These are phyloP conservation scores for Achaetomium macrosporum DNA, from an alignment of 2,329 filamentous ascomycete genomes.

Conservation along the genomic window DNA sequence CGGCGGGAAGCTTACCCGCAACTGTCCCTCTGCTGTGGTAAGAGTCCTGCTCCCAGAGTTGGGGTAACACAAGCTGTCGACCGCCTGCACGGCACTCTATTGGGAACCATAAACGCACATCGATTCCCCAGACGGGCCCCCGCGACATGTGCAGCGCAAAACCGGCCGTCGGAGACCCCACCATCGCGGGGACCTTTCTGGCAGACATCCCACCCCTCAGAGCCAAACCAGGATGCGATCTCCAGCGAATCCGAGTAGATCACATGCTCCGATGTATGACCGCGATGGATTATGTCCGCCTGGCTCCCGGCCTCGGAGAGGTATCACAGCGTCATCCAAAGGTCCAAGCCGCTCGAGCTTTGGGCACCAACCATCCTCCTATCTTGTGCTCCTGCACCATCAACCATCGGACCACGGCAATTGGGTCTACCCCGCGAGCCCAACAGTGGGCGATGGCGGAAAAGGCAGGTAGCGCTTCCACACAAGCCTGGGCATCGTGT, in stretches of 20 bases:
- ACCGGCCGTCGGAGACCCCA: neutral
- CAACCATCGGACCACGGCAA: neutral
- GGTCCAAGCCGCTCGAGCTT: neutral
- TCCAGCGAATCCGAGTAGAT: neutral
- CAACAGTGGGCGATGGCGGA: neutral
- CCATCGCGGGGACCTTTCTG: neutral
- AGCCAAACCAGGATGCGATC: neutral
- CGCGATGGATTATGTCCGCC: neutral
- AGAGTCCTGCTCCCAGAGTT: neutral
- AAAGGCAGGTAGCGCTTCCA: neutral
- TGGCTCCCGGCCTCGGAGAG: neutral
- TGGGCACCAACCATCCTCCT: constrained; percentile 9
- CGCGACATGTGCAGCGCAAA: neutral
- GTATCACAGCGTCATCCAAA: neutral
- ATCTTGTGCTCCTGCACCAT: neutral
- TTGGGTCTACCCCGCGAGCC: neutral
- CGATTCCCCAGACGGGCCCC: neutral
- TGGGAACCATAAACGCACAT: neutral
- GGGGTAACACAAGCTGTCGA: constrained; percentile 1
- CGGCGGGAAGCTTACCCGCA: neutral
- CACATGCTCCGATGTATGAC: neutral
- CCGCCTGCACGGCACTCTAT: neutral
- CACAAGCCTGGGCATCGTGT: neutral
- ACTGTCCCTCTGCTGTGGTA: neutral
- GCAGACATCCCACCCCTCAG: neutral